Evolutionary conservation across 2,329 filamentous ascomycete genomes (phyloP), one percentile per base, ranked within the genome.

Genomic region (Cercospora zeae-maydis): DNA sequence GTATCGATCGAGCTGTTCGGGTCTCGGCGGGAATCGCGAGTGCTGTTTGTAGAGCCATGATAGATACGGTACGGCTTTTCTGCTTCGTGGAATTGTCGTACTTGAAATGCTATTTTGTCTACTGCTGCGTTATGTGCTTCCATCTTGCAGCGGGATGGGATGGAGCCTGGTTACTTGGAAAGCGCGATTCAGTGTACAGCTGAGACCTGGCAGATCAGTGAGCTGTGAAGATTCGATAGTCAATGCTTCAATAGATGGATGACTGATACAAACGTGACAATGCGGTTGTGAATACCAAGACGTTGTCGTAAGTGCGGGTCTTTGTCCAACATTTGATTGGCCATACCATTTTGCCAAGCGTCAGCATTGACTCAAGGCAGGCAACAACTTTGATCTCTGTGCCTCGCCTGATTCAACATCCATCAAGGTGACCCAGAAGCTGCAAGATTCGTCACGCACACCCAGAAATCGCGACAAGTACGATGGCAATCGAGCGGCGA

Each of bases 11-110:
- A 78, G 70, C 24, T 76, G 72, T 8, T 78, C 77, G 36, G 76
- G 73, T 9, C 82, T 73, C 59, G 66, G 61, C 62, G 65, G 59
- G 63, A 62, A 30, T 58, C 66, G 47, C 70, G 67, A 7, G 83
- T 85, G 49, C 80, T 83, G 58, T 84, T 83, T 3, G 83, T 85
- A 5, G 79, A 82, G 59, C 83, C 83, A 76, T 86, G 83, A 69
- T 81, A 84, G 59, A 85, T 81, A 14, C 82, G 78, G 67, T 83
- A 85, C 4, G 79, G 77, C 16, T 77, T 76, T 67, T 70, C 74
- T 13, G 74, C 73, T 24, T 76, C 70, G 71, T 82, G 71, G 73
- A 84, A 86, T 4, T 71, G 21, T 47, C 30, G 27, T 30, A 63
- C 34, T 49, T 59, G 56, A 14, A 56, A 54, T 7, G 61, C 45